Conservation (phyloP, 192 early-diverging fungal genomes). For the Phycomyces nitens region DNA sequence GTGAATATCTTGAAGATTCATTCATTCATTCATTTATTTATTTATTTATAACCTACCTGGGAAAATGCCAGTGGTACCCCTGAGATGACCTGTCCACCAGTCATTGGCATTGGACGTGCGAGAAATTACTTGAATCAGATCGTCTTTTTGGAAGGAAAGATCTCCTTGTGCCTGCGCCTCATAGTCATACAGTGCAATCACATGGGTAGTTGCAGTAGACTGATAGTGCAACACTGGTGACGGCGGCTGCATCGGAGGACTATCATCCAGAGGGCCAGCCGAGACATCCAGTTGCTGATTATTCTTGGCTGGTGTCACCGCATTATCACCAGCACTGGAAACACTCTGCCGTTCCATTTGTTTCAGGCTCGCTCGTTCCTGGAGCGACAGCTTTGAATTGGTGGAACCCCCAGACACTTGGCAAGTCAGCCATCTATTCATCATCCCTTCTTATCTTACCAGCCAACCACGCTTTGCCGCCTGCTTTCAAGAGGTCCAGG, state of each 20-base stretch:
- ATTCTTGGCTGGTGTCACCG: too few relatives aligned
- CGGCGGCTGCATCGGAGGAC: constrained; percentile 14
- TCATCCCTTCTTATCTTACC: constrained; percentile 14
- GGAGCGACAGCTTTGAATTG: constrained; percentile 23
- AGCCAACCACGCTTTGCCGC: constrained; percentile 30
- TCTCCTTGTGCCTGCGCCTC: constrained; percentile 70
- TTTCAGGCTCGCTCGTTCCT: constrained; percentile 25
- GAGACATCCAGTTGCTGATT: too few relatives aligned
- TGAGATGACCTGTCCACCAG: constrained; percentile 80
- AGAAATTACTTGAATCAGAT: constrained; percentile 66
- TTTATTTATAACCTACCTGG: constrained; percentile 49
- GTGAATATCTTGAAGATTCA: too few relatives aligned
- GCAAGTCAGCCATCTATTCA: neutral
- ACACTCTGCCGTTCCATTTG: neutral
- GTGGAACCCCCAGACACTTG: constrained; percentile 16
- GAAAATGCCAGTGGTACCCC: constrained; percentile 63
- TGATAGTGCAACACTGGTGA: constrained; percentile 34
- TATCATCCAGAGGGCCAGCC: too few relatives aligned
- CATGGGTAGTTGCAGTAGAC: constrained; percentile 37
- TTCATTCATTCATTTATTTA: neutral
- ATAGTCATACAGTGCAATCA: constrained; percentile 77
- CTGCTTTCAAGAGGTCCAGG: constrained; percentile 29
- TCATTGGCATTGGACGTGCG: constrained; percentile 57
- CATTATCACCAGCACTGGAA: too few relatives aligned
- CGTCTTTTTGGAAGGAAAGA: constrained; percentile 66